These are phyloP conservation scores for Neolentinus lepideus DNA, from an alignment of 1,284 basidiomycete genomes.

Conservation along the genomic window DNA sequence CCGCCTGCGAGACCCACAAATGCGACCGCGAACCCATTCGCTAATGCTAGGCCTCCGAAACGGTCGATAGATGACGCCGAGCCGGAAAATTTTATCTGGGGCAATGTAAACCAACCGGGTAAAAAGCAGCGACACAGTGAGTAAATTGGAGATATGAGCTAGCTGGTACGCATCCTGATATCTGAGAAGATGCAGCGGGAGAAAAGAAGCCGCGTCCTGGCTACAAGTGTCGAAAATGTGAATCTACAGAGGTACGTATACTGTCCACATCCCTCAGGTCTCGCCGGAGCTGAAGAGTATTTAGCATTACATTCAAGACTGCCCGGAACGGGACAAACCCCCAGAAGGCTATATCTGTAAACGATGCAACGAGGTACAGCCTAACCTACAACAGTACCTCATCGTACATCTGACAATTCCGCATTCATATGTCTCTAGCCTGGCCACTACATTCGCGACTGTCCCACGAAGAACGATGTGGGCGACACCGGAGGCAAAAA, in stretches of 20 bases:
- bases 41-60: conserved; percentile 39
- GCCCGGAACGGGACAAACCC: conserved; percentile 67
- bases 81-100: conserved; percentile 65
- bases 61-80: conserved; percentile 40
- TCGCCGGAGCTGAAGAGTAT: background rate
- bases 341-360: conserved; percentile 84
- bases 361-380: conserved; percentile 58
- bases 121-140: conserved; percentile 52
- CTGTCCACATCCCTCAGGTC: background rate
- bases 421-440: conserved; percentile 29
- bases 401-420: background rate
- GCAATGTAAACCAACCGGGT: conserved; percentile 42
- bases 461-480: conserved; percentile 67
- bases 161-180: background rate
- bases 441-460: conserved; percentile 83
- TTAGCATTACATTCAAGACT: conserved; percentile 73
- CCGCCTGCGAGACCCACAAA: conserved; percentile 49
- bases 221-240: conserved; percentile 74
- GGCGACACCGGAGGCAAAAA: conserved; percentile 76
- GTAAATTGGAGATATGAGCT: conserved; percentile 12
- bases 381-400: too few relatives aligned
- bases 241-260: conserved; percentile 57
- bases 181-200: background rate
- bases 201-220: conserved; percentile 47
- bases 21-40: conserved; percentile 70